These are phyloP conservation scores for Lantana camara DNA, from an alignment of 257 asterid species.

Conservation along the genomic window DNA sequence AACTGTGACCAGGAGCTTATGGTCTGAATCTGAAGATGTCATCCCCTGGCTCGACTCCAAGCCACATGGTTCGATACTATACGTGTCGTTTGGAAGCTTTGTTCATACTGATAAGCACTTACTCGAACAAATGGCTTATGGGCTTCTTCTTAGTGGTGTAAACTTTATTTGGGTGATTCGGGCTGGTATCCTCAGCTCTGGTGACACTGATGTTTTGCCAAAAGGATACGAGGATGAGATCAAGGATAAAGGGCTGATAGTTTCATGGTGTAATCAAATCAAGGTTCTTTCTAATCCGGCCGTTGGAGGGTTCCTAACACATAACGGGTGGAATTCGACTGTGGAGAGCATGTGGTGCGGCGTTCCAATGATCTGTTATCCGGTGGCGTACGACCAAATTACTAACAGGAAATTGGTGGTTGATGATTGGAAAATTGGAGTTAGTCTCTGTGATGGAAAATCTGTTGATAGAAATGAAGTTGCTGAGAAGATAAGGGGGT, in stretches of 20 bases:
- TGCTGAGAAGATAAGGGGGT: slow-evolving; percentile 31
- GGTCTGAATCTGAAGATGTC: slow-evolving; percentile 49
- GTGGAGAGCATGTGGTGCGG: slow-evolving; percentile 56
- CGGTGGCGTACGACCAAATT: slow-evolving; percentile 44
- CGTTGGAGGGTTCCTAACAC: slow-evolving; percentile 57
- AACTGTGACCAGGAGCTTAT: slow-evolving; percentile 38
- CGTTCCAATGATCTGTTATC: slow-evolving; percentile 62
- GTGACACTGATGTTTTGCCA: slow-evolving; percentile 26
- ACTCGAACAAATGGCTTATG: slow-evolving; percentile 53
- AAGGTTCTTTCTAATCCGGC: slow-evolving; percentile 36
- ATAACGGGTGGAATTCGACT: slow-evolving; percentile 61
- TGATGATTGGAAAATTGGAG: slow-evolving; percentile 55
- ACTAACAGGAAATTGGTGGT: slow-evolving; percentile 51
- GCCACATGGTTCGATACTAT: slow-evolving; percentile 50
- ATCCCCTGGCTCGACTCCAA: slow-evolving; percentile 49
- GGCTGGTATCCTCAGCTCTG: slow-evolving; percentile 32
- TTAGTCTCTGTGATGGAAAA: slow-evolving; percentile 43
- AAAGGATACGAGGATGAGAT: slow-evolving; percentile 28
- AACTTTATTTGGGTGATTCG: slow-evolving; percentile 70
- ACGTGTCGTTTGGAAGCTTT: slow-evolving; percentile 67
- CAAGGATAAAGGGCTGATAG: slow-evolving; percentile 37
- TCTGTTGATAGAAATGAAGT: slow-evolving; percentile 35
- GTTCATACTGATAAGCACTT: slow-evolving; percentile 34
- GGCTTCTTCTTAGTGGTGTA: slow-evolving; percentile 50
- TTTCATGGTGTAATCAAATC: slow-evolving; percentile 53